phyloP scores from a whole-genome alignment of 441 rosid genomes.

The Gossypium schwendimanii region DNA sequence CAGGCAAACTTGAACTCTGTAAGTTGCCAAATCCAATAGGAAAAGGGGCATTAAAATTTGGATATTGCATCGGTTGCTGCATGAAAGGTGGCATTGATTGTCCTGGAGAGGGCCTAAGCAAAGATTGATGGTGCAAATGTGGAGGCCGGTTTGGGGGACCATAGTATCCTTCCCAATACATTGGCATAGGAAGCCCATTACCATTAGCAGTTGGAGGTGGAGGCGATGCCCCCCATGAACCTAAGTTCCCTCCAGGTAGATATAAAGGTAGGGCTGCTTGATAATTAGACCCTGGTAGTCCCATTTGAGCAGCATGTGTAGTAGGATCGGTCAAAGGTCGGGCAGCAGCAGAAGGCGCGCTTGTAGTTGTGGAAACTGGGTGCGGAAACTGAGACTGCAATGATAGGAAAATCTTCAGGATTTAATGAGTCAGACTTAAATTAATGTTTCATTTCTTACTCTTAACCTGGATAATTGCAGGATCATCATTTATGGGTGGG shows the following conservation, averaged over 20 bases:
- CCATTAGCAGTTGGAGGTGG: slow-evolving; percentile 56
- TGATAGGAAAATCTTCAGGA: slow-evolving; percentile 12
- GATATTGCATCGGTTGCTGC: slow-evolving; percentile 70
- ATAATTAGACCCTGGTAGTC: slow-evolving; percentile 57
- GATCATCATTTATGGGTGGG: slow-evolving; percentile 68
- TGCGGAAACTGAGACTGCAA: slow-evolving; percentile 85
- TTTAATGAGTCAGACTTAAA: slow-evolving; percentile 11
- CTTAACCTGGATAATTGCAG: slow-evolving; percentile 85
- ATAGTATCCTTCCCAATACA: slow-evolving; percentile 90
- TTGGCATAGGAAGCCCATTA: slow-evolving; percentile 56
- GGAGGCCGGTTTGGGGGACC: slow-evolving; percentile 66
- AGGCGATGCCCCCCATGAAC: slow-evolving; percentile 75
- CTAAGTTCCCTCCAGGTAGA: slow-evolving; percentile 76
- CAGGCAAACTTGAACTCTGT: slow-evolving; percentile 46
- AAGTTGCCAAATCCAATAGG: slow-evolving; percentile 43
- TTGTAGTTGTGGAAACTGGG: slow-evolving; percentile 45
- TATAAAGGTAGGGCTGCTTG: slow-evolving; percentile 69
- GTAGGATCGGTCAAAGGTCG: slow-evolving; percentile 48
- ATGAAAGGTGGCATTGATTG: slow-evolving; percentile 56
- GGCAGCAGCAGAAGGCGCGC: slow-evolving; percentile 48
- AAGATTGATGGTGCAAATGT: slow-evolving; percentile 72
- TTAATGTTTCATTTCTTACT: background rate
- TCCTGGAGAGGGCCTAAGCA: slow-evolving; percentile 71
- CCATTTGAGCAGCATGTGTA: slow-evolving; percentile 51
- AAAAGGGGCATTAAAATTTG: slow-evolving; percentile 49